A percentile compares a stretch with the other conserved stretches of the same genome.
Conservation (phyloP, 2,329 filamentous ascomycete genomes). For the Diaporthe vexans region DNA sequence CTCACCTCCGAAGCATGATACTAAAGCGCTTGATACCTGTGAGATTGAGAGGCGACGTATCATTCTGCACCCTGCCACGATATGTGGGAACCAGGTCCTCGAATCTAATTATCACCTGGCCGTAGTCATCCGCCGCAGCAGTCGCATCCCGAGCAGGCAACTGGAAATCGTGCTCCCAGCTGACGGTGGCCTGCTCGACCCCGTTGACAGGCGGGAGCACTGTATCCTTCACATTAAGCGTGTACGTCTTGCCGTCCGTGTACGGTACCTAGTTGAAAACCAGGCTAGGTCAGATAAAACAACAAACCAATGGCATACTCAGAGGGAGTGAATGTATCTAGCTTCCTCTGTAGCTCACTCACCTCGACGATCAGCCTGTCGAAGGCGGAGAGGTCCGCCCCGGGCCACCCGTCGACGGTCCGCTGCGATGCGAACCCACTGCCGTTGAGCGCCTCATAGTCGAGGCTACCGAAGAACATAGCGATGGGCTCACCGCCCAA, state of each 20-base stretch:
- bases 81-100: slow-evolving; percentile 11
- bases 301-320: too few species aligned
- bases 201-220: slow-evolving; percentile 63
- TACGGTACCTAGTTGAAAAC: slow-evolving; percentile 43
- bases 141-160: neutral
- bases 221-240: slow-evolving; percentile 71
- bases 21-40: neutral
- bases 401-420: slow-evolving; percentile 60
- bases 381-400: slow-evolving; percentile 68
- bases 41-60: slow-evolving; percentile 5
- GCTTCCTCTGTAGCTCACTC: neutral
- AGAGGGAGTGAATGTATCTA: too few species aligned
- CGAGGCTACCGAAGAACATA: slow-evolving; percentile 68
- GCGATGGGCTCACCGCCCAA: slow-evolving; percentile 32
- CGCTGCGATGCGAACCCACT: slow-evolving; percentile 75
- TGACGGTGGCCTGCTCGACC: slow-evolving; percentile 68
- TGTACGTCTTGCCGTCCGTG: slow-evolving; percentile 68
- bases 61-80: slow-evolving; percentile 27
- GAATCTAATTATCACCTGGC: neutral
- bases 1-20: slow-evolving; percentile 32
- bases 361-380: slow-evolving; percentile 65
- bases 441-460: slow-evolving; percentile 72
- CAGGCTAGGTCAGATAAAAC: too few species aligned
- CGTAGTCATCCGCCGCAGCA: neutral
- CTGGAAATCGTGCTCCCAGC: slow-evolving; percentile 70